Conservation (phyloP, 2,329 filamentous ascomycete genomes). For the Huntiella abstrusa region DNA sequence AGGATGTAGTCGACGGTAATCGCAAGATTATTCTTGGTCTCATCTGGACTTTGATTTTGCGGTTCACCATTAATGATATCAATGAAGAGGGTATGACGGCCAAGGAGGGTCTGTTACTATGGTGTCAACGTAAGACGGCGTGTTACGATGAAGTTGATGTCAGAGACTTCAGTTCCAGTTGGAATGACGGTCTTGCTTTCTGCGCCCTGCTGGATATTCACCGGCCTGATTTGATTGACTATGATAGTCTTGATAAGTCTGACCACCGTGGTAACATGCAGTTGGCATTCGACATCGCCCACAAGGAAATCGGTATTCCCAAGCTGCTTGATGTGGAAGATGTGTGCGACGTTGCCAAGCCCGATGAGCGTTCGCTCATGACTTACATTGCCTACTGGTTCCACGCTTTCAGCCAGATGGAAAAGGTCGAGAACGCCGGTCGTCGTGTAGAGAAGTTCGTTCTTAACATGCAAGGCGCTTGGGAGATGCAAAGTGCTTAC, state of each 20-base stretch:
- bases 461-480: constrained; percentile 95
- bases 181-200: constrained; percentile 95
- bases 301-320: constrained; percentile 91
- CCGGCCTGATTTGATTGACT: constrained; percentile 91
- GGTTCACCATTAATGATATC: constrained; percentile 98
- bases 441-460: constrained; percentile 96
- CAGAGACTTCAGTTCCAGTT: constrained; percentile 82
- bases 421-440: constrained; percentile 93
- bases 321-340: constrained; percentile 93
- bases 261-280: constrained; percentile 97
- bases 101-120: constrained; percentile 83
- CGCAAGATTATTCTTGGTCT: constrained; percentile 91
- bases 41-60: constrained; percentile 95
- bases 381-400: constrained; percentile 99
- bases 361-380: constrained; percentile 93
- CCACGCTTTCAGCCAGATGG: constrained; percentile 97
- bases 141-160: constrained; percentile 97
- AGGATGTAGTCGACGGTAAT: constrained; percentile 96
- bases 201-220: constrained; percentile 94
- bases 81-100: constrained; percentile 95
- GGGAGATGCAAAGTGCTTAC: constrained; percentile 98
- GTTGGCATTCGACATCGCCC: constrained; percentile 87
- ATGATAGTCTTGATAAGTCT: constrained; percentile 78
- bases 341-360: constrained; percentile 88
- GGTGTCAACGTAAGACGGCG: constrained; percentile 96